A percentile compares a stretch with the other conserved stretches of the same genome.
phyloP scores from a whole-genome alignment of 148 eudicot species.

The Vaccinium darrowii region DNA sequence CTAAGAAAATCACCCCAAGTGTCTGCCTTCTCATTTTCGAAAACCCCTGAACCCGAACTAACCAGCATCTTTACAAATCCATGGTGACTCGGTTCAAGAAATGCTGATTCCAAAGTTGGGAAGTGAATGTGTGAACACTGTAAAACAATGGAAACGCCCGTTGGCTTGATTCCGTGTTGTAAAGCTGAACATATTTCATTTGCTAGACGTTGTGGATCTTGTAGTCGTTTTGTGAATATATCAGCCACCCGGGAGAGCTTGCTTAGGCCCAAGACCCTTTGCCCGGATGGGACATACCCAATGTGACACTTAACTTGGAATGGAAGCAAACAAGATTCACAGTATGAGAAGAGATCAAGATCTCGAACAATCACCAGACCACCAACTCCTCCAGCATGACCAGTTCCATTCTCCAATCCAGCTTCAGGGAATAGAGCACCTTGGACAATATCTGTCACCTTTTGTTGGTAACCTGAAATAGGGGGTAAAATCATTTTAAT shows the following conservation, averaged over 20 bases:
- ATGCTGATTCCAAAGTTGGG: constrained; percentile 51
- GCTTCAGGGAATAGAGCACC: constrained; percentile 94
- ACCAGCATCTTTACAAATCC: constrained; percentile 46
- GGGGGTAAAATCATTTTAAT: constrained; percentile 2
- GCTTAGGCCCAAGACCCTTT: constrained; percentile 87
- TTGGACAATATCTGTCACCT: constrained; percentile 74
- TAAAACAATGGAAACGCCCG: constrained; percentile 74
- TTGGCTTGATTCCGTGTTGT: constrained; percentile 57
- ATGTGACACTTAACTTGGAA: constrained; percentile 93
- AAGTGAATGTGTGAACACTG: constrained; percentile 71
- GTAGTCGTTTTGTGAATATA: constrained; percentile 80
- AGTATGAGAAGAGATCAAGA: constrained; percentile 84
- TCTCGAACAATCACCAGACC: constrained; percentile 90
- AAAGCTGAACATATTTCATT: constrained; percentile 68
- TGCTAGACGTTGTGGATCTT: constrained; percentile 79
- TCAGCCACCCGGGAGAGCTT: constrained; percentile 93
- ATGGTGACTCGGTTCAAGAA: constrained; percentile 42
- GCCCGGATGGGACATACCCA: constrained; percentile 86
- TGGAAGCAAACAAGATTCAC: constrained; percentile 88
- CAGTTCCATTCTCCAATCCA: constrained; percentile 55
- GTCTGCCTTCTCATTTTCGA: constrained; percentile 41
- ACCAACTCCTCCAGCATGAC: constrained; percentile 92
- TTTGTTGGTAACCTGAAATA: constrained; percentile 62
- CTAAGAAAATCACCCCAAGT: constrained; percentile 66
- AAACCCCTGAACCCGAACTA: constrained; percentile 70